Percentiles rank a stretch among this genome's conserved stretches.
phyloP scores from a whole-genome alignment of 2,329 filamentous ascomycete species.

The Chaetomium sp. region DNA sequence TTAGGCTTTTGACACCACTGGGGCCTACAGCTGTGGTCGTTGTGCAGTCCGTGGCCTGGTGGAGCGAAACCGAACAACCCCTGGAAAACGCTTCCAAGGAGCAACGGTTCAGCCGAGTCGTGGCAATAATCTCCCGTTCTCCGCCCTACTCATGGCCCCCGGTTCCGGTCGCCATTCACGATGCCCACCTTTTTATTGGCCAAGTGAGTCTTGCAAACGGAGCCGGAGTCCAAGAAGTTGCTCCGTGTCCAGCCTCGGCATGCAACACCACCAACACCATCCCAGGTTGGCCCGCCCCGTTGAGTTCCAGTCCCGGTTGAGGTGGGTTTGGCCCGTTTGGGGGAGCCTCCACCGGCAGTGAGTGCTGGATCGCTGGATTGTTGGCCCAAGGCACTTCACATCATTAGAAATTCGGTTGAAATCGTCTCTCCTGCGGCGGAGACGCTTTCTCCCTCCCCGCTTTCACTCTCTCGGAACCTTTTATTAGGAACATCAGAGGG shows the following conservation, averaged over 20 bases:
- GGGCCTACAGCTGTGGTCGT: no score
- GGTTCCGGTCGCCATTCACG: not conserved
- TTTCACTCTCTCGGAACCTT: no score
- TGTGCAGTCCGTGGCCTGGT: not conserved
- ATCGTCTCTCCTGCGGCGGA: no score
- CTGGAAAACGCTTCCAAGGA: not conserved
- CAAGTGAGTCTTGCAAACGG: not conserved
- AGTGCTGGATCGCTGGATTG: no score
- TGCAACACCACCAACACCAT: not conserved
- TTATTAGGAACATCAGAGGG: no score
- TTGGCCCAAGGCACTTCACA: no score
- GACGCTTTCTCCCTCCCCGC: no score
- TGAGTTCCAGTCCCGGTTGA: not conserved
- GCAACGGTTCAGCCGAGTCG: slow-evolving; percentile 7
- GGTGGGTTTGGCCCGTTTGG: not conserved
- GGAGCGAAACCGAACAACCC: not conserved
- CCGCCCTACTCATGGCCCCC: not conserved
- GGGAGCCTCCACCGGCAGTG: not conserved
- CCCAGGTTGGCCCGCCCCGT: not conserved
- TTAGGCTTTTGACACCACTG: no score
- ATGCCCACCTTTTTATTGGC: no score
- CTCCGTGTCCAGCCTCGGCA: not conserved
- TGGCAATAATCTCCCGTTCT: not conserved
- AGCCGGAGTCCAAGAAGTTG: slow-evolving; percentile 3
- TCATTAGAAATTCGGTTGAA: no score